Percentiles rank a stretch among this genome's conserved stretches.
Conservation (phyloP, 768 basidiomycete species). For the Cyathus striatus region DNA sequence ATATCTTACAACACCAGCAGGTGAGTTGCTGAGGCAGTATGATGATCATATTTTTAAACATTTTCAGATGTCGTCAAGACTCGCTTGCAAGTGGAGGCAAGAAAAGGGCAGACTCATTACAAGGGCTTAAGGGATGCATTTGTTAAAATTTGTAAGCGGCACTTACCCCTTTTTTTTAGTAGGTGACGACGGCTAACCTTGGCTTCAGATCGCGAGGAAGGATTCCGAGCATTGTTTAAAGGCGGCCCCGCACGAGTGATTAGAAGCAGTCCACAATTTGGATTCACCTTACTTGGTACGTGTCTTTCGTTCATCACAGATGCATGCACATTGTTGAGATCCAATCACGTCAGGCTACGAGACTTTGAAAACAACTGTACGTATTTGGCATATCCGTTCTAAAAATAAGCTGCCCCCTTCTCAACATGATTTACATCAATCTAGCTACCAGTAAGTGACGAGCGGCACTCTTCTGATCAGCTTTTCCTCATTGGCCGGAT, state of each 20-base stretch:
- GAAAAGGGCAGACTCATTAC: constrained; percentile 88
- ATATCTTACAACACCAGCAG: constrained; percentile 87
- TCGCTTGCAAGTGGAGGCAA: constrained; percentile 87
- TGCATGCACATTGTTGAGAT: not conserved
- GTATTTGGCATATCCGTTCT: too few species aligned
- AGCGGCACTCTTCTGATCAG: constrained; percentile 3
- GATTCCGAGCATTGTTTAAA: constrained; percentile 86
- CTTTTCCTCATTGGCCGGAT: not conserved
- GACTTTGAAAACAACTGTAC: constrained; percentile 39
- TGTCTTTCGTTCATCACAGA: constrained; percentile 1
- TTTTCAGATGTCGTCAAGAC: constrained; percentile 92
- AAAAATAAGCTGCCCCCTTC: constrained; percentile 12
- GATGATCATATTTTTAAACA: constrained; percentile 3
- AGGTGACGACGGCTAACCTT: constrained; percentile 9
- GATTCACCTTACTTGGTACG: constrained; percentile 77
- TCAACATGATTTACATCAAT: constrained; percentile 4
- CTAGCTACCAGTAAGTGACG: constrained; percentile 42
- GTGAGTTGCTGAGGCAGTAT: constrained; percentile 30
- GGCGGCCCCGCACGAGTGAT: constrained; percentile 86
- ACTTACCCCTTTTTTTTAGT: too few species aligned
- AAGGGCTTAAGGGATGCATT: constrained; percentile 89
- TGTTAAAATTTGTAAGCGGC: constrained; percentile 76
- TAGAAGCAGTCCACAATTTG: constrained; percentile 91
- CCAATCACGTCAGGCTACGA: constrained; percentile 30
- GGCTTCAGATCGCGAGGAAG: constrained; percentile 78